Percentiles rank a stretch among this genome's conserved stretches.
phyloP scores from a whole-genome alignment of 768 basidiomycete genomes.

The Lactarius vividus region DNA sequence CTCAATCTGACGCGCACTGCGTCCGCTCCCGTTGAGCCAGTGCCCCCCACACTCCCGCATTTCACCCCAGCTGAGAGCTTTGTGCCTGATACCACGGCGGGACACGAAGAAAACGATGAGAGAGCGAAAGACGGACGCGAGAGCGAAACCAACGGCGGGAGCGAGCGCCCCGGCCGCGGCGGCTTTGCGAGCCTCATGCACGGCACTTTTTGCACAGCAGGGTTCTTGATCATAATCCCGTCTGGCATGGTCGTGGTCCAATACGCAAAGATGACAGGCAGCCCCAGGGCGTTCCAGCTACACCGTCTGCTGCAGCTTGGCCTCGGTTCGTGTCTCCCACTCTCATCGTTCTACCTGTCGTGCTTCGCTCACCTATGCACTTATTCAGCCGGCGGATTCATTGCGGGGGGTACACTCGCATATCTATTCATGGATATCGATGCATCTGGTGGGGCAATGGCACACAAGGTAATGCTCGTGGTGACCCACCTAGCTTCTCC shows the following conservation, averaged over 20 bases:
- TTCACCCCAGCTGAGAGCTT: background rate
- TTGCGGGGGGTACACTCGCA: conserved; percentile 13
- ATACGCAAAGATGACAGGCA: conserved; percentile 46
- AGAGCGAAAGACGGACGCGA: background rate
- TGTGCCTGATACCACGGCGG: background rate
- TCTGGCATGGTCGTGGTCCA: conserved; percentile 55
- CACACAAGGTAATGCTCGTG: conserved; percentile 11
- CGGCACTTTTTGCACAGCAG: conserved; percentile 49
- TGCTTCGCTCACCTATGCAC: background rate
- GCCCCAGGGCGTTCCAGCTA: conserved; percentile 43
- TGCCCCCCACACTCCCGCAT: background rate
- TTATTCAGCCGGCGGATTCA: conserved; percentile 4
- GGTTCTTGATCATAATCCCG: conserved; percentile 58
- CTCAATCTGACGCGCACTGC: conserved; percentile 46
- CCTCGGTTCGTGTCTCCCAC: conserved; percentile 2
- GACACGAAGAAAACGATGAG: background rate
- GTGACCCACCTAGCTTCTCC: background rate
- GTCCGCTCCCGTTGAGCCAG: conserved; percentile 29
- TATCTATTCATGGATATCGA: conserved; percentile 13
- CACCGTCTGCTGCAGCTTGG: conserved; percentile 41
- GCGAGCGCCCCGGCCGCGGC: background rate
- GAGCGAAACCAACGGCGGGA: background rate
- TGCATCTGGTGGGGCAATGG: background rate
- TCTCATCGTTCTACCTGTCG: background rate
- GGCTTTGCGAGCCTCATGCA: conserved; percentile 46